Evolutionary conservation across 768 basidiomycete species (phyloP).

Genomic region (Collybia sp.): DNA sequence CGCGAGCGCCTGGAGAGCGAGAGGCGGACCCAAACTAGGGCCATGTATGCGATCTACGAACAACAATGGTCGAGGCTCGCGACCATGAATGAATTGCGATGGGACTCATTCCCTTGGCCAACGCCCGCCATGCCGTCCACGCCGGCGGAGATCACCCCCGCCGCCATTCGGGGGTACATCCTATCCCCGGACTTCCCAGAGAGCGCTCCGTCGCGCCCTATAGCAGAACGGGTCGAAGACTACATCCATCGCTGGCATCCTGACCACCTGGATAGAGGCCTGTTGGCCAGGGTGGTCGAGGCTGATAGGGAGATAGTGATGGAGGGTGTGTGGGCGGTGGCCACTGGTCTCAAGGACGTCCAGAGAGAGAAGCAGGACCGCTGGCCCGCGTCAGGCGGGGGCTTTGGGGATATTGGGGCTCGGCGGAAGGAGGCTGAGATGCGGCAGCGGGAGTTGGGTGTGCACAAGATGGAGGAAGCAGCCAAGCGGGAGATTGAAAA

Average conservation of each 20-base stretch:
- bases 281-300: constrained; percentile 59
- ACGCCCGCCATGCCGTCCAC: constrained; percentile 49
- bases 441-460: constrained; percentile 19
- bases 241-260: no score
- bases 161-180: constrained; percentile 57
- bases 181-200: no score
- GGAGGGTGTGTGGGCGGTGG: not conserved
- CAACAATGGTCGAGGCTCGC: constrained; percentile 37
- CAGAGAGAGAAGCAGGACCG: no score
- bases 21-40: no score
- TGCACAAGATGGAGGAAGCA: constrained; percentile 25
- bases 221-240: constrained; percentile 72
- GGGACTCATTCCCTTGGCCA: constrained; percentile 76
- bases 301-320: no score
- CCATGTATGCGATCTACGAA: constrained; percentile 56
- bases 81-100: no score
- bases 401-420: constrained; percentile 16
- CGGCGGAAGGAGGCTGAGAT: constrained; percentile 17
- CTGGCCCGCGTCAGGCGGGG: no score
- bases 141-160: constrained; percentile 58
- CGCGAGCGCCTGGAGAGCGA: no score
- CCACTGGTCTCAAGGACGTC: no score
- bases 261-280: no score
- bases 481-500: constrained; percentile 15
- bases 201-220: constrained; percentile 68